These are phyloP conservation scores for Lycium barbarum DNA, from an alignment of 257 asterid genomes.

Conservation along the genomic window DNA sequence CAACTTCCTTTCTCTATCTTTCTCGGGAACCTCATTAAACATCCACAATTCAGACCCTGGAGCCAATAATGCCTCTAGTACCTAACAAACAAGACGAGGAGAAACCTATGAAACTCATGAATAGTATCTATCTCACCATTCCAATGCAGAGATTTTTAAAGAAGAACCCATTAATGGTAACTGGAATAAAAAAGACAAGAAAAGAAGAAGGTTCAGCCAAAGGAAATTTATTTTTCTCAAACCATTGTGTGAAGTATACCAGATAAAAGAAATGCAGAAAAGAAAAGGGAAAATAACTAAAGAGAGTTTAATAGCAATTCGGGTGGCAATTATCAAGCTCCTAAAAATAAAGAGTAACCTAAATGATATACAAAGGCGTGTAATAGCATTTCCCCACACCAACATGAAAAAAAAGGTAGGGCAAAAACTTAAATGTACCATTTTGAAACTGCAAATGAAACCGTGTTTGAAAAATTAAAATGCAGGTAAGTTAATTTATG, in stretches of 20 bases:
- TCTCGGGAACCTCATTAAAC: conserved; percentile 91
- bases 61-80: conserved; percentile 87
- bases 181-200: not conserved
- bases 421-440: not conserved
- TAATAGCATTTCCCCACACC: not conserved
- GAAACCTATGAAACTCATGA: conserved; percentile 20
- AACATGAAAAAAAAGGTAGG: not conserved
- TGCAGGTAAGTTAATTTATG: not conserved
- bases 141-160: not conserved
- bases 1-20: conserved; percentile 76
- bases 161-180: not conserved
- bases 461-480: not conserved
- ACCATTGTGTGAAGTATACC: not conserved
- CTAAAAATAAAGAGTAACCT: conserved; percentile 6
- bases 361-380: not conserved
- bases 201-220: not conserved
- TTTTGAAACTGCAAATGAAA: not conserved
- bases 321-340: conserved; percentile 1
- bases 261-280: not conserved
- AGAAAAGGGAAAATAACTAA: not conserved
- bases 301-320: not conserved
- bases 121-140: conserved; percentile 11
- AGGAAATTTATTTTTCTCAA: not conserved
- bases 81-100: conserved; percentile 51
- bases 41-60: conserved; percentile 92